These are phyloP conservation scores for Hanseniaspora guilliermondii DNA, from an alignment of 805 yeast genomes.

Conservation along the genomic window DNA sequence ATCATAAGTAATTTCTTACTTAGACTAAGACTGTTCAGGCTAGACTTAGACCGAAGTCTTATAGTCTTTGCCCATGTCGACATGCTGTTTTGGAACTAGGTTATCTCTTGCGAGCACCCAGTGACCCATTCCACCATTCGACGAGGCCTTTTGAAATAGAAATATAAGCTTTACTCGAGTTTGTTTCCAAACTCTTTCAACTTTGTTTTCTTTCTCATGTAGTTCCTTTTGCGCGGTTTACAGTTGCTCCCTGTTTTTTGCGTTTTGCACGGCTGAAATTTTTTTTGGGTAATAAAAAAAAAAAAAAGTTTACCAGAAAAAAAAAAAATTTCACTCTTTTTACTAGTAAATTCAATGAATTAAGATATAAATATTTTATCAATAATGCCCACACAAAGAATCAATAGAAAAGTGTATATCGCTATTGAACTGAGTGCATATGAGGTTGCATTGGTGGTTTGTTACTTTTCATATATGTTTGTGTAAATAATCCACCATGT, in stretches of 20 bases:
- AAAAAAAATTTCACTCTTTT: background rate
- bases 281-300: background rate
- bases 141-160: slow-evolving; percentile 25
- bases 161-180: slow-evolving; percentile 21
- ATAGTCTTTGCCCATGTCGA: too few relatives aligned
- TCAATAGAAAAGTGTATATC: too few relatives aligned
- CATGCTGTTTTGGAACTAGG: too few relatives aligned
- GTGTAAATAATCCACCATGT: too few relatives aligned
- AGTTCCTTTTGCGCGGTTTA: slow-evolving; percentile 18
- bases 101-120: slow-evolving; percentile 25
- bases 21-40: too few relatives aligned
- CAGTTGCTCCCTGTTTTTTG: background rate
- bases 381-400: too few relatives aligned
- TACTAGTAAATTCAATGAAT: background rate
- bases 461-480: too few relatives aligned
- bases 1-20: too few relatives aligned
- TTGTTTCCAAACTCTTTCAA: slow-evolving; percentile 25
- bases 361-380: background rate
- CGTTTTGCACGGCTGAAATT: background rate
- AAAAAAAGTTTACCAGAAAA: background rate
- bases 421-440: too few relatives aligned
- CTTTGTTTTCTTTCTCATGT: slow-evolving; percentile 25
- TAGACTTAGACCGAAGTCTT: too few relatives aligned
- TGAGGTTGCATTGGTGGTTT: too few relatives aligned
- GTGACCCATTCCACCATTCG: slow-evolving; percentile 27